Evolutionary conservation across 768 basidiomycete species (phyloP).

Genomic region (Leccinum ochraceum): DNA sequence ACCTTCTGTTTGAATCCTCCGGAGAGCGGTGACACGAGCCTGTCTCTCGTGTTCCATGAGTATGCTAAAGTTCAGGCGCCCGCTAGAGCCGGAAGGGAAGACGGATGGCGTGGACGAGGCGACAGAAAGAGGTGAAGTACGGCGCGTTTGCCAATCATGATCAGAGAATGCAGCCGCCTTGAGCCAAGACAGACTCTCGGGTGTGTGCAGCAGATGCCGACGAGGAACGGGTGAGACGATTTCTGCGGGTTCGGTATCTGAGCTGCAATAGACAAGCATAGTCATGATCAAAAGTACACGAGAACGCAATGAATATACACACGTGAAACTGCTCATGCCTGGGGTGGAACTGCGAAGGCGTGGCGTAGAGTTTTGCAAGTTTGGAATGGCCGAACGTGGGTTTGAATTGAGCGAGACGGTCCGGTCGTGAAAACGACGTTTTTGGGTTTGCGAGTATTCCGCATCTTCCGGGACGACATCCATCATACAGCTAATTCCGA

Average conservation of each 20-base stretch:
- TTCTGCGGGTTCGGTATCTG: slow-evolving; percentile 37
- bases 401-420: slow-evolving; percentile 19
- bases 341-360: slow-evolving; percentile 20
- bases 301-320: neutral
- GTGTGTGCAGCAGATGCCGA: slow-evolving; percentile 60
- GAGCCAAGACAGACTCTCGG: slow-evolving; percentile 64
- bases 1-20: slow-evolving; percentile 16
- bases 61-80: slow-evolving; percentile 43
- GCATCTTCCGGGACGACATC: slow-evolving; percentile 15
- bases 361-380: slow-evolving; percentile 9
- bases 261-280: slow-evolving; percentile 8
- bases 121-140: slow-evolving; percentile 45
- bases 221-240: slow-evolving; percentile 70
- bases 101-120: slow-evolving; percentile 31
- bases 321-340: slow-evolving; percentile 20
- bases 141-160: slow-evolving; percentile 43
- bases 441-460: slow-evolving; percentile 8
- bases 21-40: slow-evolving; percentile 15
- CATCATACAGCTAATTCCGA: slow-evolving; percentile 12
- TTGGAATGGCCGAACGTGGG: slow-evolving; percentile 3
- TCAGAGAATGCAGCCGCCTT: slow-evolving; percentile 42
- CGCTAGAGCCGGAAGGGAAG: slow-evolving; percentile 22
- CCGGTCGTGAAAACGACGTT: slow-evolving; percentile 7
- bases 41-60: slow-evolving; percentile 39
- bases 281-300: neutral